Base-by-base conservation (phyloP, 176 grass and related monocot species). In the Areca catechu region DNA sequence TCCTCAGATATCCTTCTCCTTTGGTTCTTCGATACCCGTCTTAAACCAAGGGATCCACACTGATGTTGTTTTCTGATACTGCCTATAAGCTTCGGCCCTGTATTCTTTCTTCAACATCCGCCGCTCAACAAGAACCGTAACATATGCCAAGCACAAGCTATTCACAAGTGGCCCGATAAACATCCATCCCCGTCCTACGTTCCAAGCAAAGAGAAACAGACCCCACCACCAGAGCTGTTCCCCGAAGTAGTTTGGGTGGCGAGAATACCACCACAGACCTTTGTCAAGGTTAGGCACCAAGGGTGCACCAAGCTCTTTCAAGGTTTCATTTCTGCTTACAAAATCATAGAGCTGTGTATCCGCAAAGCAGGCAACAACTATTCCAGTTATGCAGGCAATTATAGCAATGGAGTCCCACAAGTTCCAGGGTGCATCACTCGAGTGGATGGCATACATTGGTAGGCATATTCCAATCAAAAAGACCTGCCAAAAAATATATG, bases 191-290 rank as follows among this genome's bases (percentile, higher is more conserved):
- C 85, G 82, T 2, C 86, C 87, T 20, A 91, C 22, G 61, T 85
- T 97, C 80, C 78, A 91, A 19, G 87, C 83, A 50, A 91, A 91
- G 9, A 97, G 50, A 14, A 84, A 91, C 48, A 97, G 7, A 0
- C 83, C 87, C 93, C 93, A 97, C 93, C 86, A 97, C 81, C 84
- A 97, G 14, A 97, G 83, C 82, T 97, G 87, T 59, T 97, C 93
- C 0, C 86, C 86, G 0, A 91, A 72, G 47, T 97, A 97, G 77
- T 97, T 97, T 0, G 93, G 93, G 58, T 97, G 93, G n/a, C 93
- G 93, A 0, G 93, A 91, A 71, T 88, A 88, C 24, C 62, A 22
- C 87, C 93, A 91, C 3, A 97, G 57, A 18, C 93, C 86, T 0
- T 60, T 69, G 50, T 88, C 93, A 0, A 97, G 87, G 48, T 85